These are phyloP conservation scores for Aspergillus carlsbadensis DNA, from an alignment of 495 filamentous ascomycete species.

Conservation along the genomic window DNA sequence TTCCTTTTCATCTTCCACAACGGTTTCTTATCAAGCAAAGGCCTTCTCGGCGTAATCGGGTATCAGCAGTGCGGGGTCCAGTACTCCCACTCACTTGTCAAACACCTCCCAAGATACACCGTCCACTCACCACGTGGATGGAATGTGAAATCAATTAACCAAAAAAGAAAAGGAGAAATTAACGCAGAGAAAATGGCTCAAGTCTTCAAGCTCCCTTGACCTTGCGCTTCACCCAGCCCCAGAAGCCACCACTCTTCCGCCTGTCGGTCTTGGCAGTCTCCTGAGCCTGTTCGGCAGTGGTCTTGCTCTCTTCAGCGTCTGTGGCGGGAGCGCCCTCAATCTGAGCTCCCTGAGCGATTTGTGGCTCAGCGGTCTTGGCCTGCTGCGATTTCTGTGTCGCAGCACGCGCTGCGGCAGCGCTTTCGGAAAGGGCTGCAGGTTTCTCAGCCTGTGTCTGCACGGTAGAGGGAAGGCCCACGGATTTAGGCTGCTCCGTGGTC, in stretches of 20 bases:
- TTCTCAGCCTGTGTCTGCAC: conserved; percentile 7
- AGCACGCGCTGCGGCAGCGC: conserved; percentile 5
- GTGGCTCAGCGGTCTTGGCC: conserved; percentile 8
- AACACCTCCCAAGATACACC: conserved; percentile 9
- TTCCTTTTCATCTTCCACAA: not conserved
- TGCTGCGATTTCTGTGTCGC: conserved; percentile 9
- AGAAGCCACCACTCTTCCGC: conserved; percentile 27
- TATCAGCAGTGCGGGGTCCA: conserved; percentile 25
- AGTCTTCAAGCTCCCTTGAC: conserved; percentile 21
- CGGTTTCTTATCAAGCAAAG: not conserved
- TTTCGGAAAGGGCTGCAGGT: conserved; percentile 4
- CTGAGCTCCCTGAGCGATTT: conserved; percentile 9
- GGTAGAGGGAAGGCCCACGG: conserved; percentile 7
- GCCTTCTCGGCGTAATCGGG: conserved; percentile 13
- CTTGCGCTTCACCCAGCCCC: conserved; percentile 31
- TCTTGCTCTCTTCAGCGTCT: conserved; percentile 17
- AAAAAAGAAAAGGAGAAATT: conserved; percentile 11
- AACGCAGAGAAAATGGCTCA: not conserved
- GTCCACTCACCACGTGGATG: conserved; percentile 5
- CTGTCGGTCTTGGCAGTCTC: conserved; percentile 23
- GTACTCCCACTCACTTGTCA: conserved; percentile 6
- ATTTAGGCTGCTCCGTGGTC: not conserved
- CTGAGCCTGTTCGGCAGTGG: conserved; percentile 9
- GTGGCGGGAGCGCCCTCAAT: conserved; percentile 5
- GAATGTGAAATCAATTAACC: not conserved